Evolutionary conservation across 2,329 filamentous ascomycete species (phyloP).

Genomic region (Onygenales sp.): DNA sequence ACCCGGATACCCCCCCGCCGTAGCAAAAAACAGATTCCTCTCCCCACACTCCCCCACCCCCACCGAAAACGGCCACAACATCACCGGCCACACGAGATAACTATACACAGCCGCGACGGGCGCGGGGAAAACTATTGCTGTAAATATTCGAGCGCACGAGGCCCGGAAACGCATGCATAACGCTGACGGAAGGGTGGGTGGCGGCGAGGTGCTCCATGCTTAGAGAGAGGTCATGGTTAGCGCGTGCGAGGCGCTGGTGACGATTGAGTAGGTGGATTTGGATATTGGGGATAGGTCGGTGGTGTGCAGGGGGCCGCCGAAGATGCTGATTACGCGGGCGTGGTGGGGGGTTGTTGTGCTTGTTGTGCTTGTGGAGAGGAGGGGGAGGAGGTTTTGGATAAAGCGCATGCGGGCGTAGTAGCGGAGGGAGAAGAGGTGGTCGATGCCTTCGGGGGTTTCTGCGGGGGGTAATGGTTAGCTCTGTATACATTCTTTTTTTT

Average conservation of each 20-base stretch:
- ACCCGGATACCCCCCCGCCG: conserved; percentile 8
- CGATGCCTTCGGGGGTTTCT: conserved; percentile 25
- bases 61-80: conserved; percentile 14
- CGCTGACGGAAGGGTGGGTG: conserved; percentile 36
- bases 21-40: conserved; percentile 15
- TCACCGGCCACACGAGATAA: conserved; percentile 23
- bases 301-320: conserved; percentile 38
- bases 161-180: conserved; percentile 41
- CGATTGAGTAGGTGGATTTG: conserved; percentile 14
- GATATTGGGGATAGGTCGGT: conserved; percentile 33
- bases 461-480: conserved; percentile 28
- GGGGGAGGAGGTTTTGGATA: conserved; percentile 22
- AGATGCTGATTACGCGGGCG: conserved; percentile 45
- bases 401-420: conserved; percentile 29
- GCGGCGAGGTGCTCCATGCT: conserved; percentile 3
- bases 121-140: conserved; percentile 42
- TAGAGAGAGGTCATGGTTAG: conserved; percentile 23
- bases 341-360: conserved; percentile 17
- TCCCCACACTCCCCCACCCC: conserved; percentile 22
- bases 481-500: conserved; percentile 34
- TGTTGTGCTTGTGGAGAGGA: conserved; percentile 13
- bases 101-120: conserved; percentile 18
- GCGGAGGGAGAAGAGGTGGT: conserved; percentile 20
- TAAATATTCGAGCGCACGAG: conserved; percentile 31
- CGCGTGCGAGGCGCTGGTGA: conserved; percentile 3